Evolutionary conservation across 805 yeast species (phyloP).

Genomic region (Ogataea philodendri): DNA sequence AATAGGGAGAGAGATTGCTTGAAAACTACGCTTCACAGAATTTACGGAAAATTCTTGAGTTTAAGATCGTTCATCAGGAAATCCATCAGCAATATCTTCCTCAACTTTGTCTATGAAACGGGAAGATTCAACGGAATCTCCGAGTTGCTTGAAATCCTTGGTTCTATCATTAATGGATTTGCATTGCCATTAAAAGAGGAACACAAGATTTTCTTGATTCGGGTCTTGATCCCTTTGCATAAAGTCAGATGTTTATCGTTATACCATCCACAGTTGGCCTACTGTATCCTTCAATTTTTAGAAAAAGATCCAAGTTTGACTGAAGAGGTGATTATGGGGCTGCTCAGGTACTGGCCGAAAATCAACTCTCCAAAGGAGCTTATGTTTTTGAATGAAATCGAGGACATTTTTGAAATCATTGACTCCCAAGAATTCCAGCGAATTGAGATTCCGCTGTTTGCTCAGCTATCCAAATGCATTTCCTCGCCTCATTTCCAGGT

Average conservation of each 20-base stretch:
- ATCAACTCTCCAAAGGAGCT: conserved; percentile 92
- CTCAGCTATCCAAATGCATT: conserved; percentile 90
- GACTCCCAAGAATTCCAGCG: conserved; percentile 90
- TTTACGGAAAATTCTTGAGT: conserved; percentile 91
- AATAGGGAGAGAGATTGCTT: conserved; percentile 94
- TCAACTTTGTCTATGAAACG: conserved; percentile 92
- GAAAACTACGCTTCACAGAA: conserved; percentile 92
- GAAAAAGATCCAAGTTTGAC: conserved; percentile 92
- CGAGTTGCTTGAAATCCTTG: conserved; percentile 89
- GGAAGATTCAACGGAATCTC: conserved; percentile 95
- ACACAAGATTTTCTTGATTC: conserved; percentile 83
- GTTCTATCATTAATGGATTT: conserved; percentile 95
- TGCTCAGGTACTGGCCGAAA: conserved; percentile 95
- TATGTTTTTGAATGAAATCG: conserved; percentile 92
- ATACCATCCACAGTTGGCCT: conserved; percentile 95
- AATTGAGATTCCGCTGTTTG: conserved; percentile 89
- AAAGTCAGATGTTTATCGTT: conserved; percentile 84
- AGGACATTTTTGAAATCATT: conserved; percentile 94
- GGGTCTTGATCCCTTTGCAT: conserved; percentile 89
- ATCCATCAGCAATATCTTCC: conserved; percentile 85
- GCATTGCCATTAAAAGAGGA: conserved; percentile 97
- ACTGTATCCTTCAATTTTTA: conserved; percentile 93
- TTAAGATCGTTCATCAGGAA: conserved; percentile 88
- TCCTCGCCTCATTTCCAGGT: conserved; percentile 96
- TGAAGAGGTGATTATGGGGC: conserved; percentile 94